Conservation (phyloP, 306 rosid species). For the Myrica gale region DNA sequence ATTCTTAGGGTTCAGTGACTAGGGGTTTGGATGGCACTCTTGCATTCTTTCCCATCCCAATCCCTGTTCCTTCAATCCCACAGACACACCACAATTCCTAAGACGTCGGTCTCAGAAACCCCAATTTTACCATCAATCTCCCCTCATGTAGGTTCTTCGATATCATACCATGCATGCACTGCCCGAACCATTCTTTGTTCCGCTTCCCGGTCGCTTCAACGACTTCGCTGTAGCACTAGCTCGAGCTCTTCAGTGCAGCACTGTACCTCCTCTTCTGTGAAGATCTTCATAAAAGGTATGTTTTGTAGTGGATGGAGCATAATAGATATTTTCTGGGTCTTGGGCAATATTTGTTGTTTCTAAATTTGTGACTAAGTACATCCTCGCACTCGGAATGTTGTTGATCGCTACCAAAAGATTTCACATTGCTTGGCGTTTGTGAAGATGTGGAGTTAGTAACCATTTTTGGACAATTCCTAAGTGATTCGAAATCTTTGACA, state of each 20-base stretch:
- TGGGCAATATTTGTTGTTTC: background rate
- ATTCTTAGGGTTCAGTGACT: background rate
- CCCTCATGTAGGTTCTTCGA: constrained; percentile 1
- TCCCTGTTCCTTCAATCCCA: constrained; percentile 2
- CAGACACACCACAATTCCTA: constrained; percentile 5
- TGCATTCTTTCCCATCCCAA: background rate
- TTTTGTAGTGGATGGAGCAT: background rate
- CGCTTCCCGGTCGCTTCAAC: background rate
- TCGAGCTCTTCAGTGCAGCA: constrained; percentile 15
- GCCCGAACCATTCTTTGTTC: constrained; percentile 1
- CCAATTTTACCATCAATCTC: background rate
- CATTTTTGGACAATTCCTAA: background rate
- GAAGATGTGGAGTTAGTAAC: background rate
- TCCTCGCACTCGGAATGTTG: background rate
- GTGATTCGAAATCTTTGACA: background rate
- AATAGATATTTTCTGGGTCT: background rate
- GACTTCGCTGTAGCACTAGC: constrained; percentile 21
- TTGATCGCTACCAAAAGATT: background rate
- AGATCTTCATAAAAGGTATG: constrained; percentile 45
- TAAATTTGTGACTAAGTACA: background rate
- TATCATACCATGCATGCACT: constrained; percentile 13
- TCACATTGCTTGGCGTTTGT: background rate
- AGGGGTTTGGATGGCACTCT: constrained; percentile 18
- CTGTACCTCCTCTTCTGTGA: constrained; percentile 20
- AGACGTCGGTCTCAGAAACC: background rate